Conservation (phyloP, 106 monocot species). For the Iris macrosiphon region DNA sequence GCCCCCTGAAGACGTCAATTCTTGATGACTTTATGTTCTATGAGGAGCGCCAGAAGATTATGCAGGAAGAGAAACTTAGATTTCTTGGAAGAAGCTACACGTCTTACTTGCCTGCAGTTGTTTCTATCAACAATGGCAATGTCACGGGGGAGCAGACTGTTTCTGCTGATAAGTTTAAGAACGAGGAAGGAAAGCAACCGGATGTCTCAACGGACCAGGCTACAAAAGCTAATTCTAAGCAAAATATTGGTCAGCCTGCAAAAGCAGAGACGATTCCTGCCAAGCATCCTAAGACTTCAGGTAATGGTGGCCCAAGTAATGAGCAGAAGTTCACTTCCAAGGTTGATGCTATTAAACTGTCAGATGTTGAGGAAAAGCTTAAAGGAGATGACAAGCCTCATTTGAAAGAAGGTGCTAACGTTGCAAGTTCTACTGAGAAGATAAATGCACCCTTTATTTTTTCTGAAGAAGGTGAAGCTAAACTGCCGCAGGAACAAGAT, state of each 20-base stretch:
- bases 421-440: constrained; percentile 5
- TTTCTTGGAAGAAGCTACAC: constrained; percentile 28
- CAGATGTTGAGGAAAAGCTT: not conserved
- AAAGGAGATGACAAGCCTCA: not conserved
- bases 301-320: not conserved
- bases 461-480: not conserved
- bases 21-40: constrained; percentile 83
- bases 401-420: constrained; percentile 4
- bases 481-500: not conserved
- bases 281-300: not conserved
- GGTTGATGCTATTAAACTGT: not conserved
- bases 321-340: not conserved
- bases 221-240: constrained; percentile 1
- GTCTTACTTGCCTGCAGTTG: constrained; percentile 16
- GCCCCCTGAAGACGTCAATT: constrained; percentile 46
- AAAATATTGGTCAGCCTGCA: not conserved
- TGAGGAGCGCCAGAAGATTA: constrained; percentile 59
- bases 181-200: not conserved
- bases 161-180: not conserved
- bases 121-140: constrained; percentile 8
- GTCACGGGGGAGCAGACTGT: constrained; percentile 10
- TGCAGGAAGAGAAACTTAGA: constrained; percentile 57
- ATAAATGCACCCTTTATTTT: constrained; percentile 22
- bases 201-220: not conserved
- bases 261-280: constrained; percentile 6